phyloP scores from a whole-genome alignment of 352 stramenopile genomes.

The Pythium vanterpoolii region DNA sequence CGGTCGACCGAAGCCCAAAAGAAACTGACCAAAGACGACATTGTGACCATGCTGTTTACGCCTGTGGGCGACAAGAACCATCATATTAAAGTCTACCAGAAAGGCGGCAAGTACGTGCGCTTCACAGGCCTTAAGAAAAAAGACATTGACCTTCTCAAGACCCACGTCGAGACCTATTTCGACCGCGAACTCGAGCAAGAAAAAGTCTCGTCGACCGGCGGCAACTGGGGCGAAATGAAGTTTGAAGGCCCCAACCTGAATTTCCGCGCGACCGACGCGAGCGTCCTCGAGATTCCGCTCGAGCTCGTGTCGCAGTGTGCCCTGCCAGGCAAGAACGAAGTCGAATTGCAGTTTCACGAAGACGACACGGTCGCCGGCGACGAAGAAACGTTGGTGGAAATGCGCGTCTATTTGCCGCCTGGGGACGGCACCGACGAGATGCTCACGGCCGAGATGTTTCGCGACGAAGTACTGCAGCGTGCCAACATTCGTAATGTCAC shows the following conservation, averaged over 20 bases:
- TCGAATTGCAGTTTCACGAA: slow-evolving; percentile 99
- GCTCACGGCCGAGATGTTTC: slow-evolving; percentile 70
- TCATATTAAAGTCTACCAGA: slow-evolving; percentile 85
- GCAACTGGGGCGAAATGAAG: slow-evolving; percentile 93
- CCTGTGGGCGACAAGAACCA: slow-evolving; percentile 76
- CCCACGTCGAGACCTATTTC: slow-evolving; percentile 79
- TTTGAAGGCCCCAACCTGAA: slow-evolving; percentile 89
- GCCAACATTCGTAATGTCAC: slow-evolving; percentile 90
- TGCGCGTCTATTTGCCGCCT: slow-evolving; percentile 95
- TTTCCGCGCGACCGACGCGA: slow-evolving; percentile 62
- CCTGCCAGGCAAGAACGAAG: slow-evolving; percentile 96
- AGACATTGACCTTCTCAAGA: slow-evolving; percentile 61
- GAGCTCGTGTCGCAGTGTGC: slow-evolving; percentile 87
- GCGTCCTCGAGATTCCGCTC: slow-evolving; percentile 71
- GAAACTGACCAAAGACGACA: slow-evolving; percentile 83
- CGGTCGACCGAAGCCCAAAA: slow-evolving; percentile 80
- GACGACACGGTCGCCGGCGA: slow-evolving; percentile 95
- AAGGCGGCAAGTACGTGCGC: slow-evolving; percentile 81
- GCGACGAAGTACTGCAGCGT: slow-evolving; percentile 82
- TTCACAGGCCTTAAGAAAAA: slow-evolving; percentile 73
- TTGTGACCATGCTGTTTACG: slow-evolving; percentile 84
- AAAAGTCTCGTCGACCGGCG: slow-evolving; percentile 81
- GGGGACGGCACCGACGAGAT: slow-evolving; percentile 46
- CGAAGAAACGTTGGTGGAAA: slow-evolving; percentile 93
- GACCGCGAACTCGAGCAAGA: slow-evolving; percentile 89